These are phyloP conservation scores for Paramyrothecium roridum DNA, from an alignment of 2,329 filamentous ascomycete species.

Conservation along the genomic window DNA sequence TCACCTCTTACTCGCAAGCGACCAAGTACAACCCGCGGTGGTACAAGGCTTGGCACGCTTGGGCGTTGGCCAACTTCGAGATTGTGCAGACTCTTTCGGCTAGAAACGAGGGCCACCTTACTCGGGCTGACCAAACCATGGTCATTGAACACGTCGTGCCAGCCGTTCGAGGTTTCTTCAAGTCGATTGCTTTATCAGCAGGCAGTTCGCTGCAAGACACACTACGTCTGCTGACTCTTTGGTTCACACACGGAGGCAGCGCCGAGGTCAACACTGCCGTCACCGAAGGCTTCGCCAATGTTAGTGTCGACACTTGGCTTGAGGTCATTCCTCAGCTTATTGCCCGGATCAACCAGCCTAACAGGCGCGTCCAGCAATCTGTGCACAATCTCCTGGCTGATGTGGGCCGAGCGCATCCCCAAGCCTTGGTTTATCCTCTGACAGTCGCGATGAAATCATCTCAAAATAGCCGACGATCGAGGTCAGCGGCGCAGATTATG, in stretches of 20 bases:
- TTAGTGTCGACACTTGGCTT: constrained; percentile 97
- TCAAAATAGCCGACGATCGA: constrained; percentile 76
- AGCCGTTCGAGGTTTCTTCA: constrained; percentile 93
- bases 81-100: constrained; percentile 82
- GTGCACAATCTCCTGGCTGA: constrained; percentile 92
- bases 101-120: constrained; percentile 53
- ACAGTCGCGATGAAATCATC: constrained; percentile 96
- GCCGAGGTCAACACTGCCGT: constrained; percentile 85
- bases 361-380: constrained; percentile 79
- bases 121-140: constrained; percentile 55
- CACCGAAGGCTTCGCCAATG: constrained; percentile 83
- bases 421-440: constrained; percentile 93
- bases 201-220: constrained; percentile 96
- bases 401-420: constrained; percentile 90
- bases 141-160: constrained; percentile 89
- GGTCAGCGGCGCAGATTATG: constrained; percentile 92
- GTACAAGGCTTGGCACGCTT: constrained; percentile 99
- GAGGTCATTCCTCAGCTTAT: constrained; percentile 98
- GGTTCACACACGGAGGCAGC: constrained; percentile 91
- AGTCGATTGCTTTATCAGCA: constrained; percentile 87
- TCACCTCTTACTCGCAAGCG: constrained; percentile 86
- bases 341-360: constrained; percentile 94
- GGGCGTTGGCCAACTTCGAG: constrained; percentile 97
- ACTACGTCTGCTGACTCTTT: constrained; percentile 84
- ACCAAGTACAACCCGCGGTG: constrained; percentile 92